These are phyloP conservation scores for Ceratocystis smalleyi DNA, from an alignment of 2,329 filamentous ascomycete species.

Conservation along the genomic window DNA sequence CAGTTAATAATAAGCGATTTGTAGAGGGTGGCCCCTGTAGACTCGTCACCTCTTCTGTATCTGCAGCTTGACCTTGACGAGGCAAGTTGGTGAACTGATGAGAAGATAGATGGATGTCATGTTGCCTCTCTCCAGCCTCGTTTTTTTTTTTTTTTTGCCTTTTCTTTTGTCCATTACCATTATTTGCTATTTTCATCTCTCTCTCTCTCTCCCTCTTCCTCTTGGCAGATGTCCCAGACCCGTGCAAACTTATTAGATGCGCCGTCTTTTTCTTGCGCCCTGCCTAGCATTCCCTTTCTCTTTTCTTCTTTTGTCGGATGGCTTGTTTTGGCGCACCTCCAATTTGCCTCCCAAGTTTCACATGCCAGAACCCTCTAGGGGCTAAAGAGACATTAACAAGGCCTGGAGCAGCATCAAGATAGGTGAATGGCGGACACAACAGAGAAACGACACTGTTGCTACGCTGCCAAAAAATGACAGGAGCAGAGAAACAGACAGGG, in stretches of 20 bases:
- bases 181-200: background rate
- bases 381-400: background rate
- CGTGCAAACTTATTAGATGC: no score
- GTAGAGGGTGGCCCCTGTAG: background rate
- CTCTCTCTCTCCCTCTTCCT: no score
- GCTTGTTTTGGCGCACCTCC: background rate
- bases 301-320: background rate
- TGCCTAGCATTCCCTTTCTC: background rate
- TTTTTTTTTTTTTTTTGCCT: background rate
- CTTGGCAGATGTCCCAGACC: no score
- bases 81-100: no score
- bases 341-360: conserved; percentile 5
- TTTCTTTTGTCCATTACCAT: background rate
- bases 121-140: background rate
- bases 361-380: background rate
- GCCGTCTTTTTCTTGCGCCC: no score
- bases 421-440: no score
- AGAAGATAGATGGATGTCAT: background rate
- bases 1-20: background rate
- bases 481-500: background rate
- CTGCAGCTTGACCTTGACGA: no score
- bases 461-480: background rate
- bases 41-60: no score
- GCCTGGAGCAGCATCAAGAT: no score
- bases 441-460: background rate